Conservation (phyloP, 805 yeast genomes). For the Yarrowia phangngaensis region DNA sequence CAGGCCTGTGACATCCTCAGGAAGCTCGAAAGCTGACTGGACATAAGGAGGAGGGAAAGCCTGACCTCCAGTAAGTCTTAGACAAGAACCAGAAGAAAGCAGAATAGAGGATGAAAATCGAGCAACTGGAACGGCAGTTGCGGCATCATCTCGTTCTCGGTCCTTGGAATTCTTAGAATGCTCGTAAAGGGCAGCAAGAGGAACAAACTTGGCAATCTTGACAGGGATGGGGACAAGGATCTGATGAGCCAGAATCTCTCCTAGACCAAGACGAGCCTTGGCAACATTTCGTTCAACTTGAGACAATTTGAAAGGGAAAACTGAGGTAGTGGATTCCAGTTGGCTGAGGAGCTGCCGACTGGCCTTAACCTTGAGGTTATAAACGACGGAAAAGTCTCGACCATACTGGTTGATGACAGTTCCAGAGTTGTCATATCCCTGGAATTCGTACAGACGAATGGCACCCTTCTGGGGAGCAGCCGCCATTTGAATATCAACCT, state of each 20-base stretch:
- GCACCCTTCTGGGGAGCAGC: conserved; percentile 46
- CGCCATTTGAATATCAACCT: conserved; percentile 77
- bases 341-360: conserved; percentile 66
- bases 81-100: conserved; percentile 54
- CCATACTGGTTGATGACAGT: conserved; percentile 45
- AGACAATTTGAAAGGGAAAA: conserved; percentile 85
- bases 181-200: conserved; percentile 61
- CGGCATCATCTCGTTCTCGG: conserved; percentile 37
- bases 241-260: conserved; percentile 76
- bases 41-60: conserved; percentile 79
- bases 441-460: conserved; percentile 35
- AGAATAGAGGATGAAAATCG: conserved; percentile 77
- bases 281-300: conserved; percentile 62
- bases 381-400: conserved; percentile 81
- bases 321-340: conserved; percentile 72
- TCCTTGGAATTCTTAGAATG: conserved; percentile 53
- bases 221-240: conserved; percentile 71
- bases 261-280: conserved; percentile 66
- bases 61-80: conserved; percentile 80
- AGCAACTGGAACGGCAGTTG: conserved; percentile 62
- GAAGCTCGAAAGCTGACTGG: conserved; percentile 69
- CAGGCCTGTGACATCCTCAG: conserved; percentile 42
- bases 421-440: conserved; percentile 34
- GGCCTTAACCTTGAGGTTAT: conserved; percentile 69
- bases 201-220: conserved; percentile 66